A percentile compares a stretch with the other conserved stretches of the same genome.
These are phyloP conservation scores for Mortierella sp. DNA, from an alignment of 371 early-diverging fungal species.

Conservation along the genomic window DNA sequence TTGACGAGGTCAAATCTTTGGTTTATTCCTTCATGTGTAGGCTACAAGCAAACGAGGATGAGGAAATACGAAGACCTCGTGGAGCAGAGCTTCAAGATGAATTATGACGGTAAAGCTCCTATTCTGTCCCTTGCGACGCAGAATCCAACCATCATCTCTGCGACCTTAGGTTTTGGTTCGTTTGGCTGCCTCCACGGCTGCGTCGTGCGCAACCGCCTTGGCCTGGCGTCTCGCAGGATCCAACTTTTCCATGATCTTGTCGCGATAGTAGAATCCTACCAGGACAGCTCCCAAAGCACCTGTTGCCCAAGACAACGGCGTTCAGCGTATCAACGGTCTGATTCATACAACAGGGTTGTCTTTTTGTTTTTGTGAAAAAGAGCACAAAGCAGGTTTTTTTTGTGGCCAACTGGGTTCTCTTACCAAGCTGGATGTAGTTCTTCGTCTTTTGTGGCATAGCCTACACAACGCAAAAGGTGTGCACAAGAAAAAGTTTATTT, in stretches of 20 bases:
- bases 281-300: slow-evolving; percentile 1
- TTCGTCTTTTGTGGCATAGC: slow-evolving; percentile 20
- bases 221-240: slow-evolving; percentile 9
- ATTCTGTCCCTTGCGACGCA: no score
- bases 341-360: no score
- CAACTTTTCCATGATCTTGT: slow-evolving; percentile 4
- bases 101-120: no score
- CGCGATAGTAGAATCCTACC: slow-evolving; percentile 15
- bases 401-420: not conserved
- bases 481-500: not conserved
- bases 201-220: not conserved
- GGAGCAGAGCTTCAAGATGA: no score
- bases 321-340: no score
- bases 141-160: no score
- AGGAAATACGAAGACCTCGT: no score
- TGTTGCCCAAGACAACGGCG: not conserved
- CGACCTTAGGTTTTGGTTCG: not conserved
- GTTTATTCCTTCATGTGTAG: no score
- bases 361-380: not conserved
- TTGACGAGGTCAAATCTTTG: no score
- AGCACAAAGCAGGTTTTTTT: not conserved
- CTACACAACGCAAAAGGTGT: not conserved
- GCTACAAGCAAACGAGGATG: no score
- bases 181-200: not conserved
- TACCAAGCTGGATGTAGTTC: slow-evolving; percentile 30